These are phyloP conservation scores for Besnoitia besnoiti DNA, from an alignment of 169 alveolate species.

Conservation along the genomic window DNA sequence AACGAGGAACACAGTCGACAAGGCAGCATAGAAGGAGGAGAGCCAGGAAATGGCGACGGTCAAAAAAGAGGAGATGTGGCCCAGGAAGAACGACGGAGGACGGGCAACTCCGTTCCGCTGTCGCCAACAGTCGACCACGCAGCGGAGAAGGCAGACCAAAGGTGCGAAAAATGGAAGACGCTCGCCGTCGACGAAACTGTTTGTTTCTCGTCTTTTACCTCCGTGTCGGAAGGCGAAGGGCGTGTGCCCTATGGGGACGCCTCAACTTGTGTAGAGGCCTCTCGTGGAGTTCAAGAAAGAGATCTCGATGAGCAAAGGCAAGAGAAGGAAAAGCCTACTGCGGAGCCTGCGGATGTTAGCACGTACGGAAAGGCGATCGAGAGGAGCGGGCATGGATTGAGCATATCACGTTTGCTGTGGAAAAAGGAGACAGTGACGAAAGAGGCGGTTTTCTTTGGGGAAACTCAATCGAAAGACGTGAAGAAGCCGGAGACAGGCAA, in stretches of 20 bases:
- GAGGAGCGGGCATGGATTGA: background rate
- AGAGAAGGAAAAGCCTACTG: background rate
- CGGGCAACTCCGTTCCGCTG: too few species aligned
- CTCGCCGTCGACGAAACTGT: too few species aligned
- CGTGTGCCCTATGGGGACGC: background rate
- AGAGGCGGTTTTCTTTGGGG: background rate
- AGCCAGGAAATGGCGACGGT: background rate
- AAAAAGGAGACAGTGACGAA: background rate
- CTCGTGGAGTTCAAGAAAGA: background rate
- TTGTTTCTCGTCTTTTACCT: background rate
- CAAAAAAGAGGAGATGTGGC: background rate
- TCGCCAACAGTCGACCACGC: too few species aligned
- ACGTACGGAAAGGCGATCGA: background rate
- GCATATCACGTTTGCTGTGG: background rate
- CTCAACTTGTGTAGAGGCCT: background rate
- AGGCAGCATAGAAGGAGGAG: too few species aligned
- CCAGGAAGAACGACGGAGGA: too few species aligned
- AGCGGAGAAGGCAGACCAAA: too few species aligned
- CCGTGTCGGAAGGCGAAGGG: background rate
- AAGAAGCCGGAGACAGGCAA: too few species aligned
- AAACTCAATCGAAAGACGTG: too few species aligned
- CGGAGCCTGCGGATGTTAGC: background rate
- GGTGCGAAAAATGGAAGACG: too few species aligned
- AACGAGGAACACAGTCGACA: background rate
- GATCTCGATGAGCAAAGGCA: background rate